phyloP scores from a whole-genome alignment of 2,329 filamentous ascomycete species.

The Diaporthe citrichinensis region DNA sequence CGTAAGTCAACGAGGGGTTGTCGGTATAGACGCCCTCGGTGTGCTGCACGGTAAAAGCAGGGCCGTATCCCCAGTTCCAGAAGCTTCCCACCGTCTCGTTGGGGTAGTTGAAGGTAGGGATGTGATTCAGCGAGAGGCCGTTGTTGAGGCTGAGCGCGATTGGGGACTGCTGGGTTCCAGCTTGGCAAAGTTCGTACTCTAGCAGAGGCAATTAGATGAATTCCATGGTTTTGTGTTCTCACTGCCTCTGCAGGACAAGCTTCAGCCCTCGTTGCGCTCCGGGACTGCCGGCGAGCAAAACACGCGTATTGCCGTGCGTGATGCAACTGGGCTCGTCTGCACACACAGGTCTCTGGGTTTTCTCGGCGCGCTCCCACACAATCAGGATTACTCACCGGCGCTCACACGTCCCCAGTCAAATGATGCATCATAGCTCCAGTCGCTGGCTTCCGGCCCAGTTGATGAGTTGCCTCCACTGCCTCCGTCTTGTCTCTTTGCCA shows the following conservation, averaged over 20 bases:
- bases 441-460: conserved; percentile 4
- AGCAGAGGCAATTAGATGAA: not conserved
- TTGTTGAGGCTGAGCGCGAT: conserved; percentile 58
- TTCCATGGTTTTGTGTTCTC: not conserved
- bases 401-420: conserved; percentile 57
- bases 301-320: not conserved
- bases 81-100: conserved; percentile 54
- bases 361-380: too few relatives aligned
- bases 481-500: conserved; percentile 23
- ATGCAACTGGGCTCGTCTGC: not conserved
- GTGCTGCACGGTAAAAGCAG: conserved; percentile 43
- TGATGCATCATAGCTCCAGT: conserved; percentile 53
- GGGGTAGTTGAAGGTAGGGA: conserved; percentile 58
- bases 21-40: conserved; percentile 52
- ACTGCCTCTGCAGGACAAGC: not conserved
- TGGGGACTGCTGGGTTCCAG: conserved; percentile 64
- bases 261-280: too few relatives aligned
- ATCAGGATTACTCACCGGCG: conserved; percentile 43
- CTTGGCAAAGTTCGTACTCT: conserved; percentile 57
- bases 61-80: conserved; percentile 62
- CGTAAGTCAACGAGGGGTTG: conserved; percentile 59
- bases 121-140: conserved; percentile 57
- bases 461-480: conserved; percentile 10
- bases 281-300: not conserved
- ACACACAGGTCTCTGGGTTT: not conserved